Evolutionary conservation across 805 yeast species (phyloP).

Genomic region (Cyberlindnera americana): DNA sequence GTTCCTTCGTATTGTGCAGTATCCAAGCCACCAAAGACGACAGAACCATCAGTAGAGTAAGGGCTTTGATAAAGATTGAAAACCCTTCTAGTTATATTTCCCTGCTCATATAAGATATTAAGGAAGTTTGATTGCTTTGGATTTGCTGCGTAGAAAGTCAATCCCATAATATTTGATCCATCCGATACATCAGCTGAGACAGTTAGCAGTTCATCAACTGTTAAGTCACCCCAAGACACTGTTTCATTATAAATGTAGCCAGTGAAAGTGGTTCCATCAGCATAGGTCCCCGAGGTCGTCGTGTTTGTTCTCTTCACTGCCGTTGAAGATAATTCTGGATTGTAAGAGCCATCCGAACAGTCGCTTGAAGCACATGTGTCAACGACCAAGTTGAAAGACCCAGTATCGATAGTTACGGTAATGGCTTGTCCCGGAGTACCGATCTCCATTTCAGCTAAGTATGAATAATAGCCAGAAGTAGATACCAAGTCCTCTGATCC

Average conservation of each 20-base stretch:
- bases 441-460: constrained; percentile 5
- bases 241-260: constrained; percentile 12
- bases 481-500: constrained; percentile 2
- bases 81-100: constrained; percentile 11
- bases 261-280: constrained; percentile 10
- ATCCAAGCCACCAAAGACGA: constrained; percentile 25
- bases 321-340: constrained; percentile 6
- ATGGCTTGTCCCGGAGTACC: constrained; percentile 20
- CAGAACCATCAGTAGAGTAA: constrained; percentile 10
- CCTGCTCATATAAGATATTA: constrained; percentile 3
- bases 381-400: constrained; percentile 15
- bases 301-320: background rate
- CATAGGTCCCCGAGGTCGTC: constrained; percentile 1
- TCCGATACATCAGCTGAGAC: constrained; percentile 6
- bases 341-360: constrained; percentile 8
- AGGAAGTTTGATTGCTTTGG: constrained; percentile 1
- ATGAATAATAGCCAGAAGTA: constrained; percentile 3
- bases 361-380: constrained; percentile 1
- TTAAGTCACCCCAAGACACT: constrained; percentile 11
- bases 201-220: constrained; percentile 2
- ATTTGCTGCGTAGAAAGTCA: constrained; percentile 3
- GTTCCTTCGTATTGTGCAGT: constrained; percentile 15
- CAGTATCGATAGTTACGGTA: constrained; percentile 18
- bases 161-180: constrained; percentile 13
- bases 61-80: constrained; percentile 10